Conservation (phyloP, 2,329 filamentous ascomycete genomes). For the Metarhizium rileyi region DNA sequence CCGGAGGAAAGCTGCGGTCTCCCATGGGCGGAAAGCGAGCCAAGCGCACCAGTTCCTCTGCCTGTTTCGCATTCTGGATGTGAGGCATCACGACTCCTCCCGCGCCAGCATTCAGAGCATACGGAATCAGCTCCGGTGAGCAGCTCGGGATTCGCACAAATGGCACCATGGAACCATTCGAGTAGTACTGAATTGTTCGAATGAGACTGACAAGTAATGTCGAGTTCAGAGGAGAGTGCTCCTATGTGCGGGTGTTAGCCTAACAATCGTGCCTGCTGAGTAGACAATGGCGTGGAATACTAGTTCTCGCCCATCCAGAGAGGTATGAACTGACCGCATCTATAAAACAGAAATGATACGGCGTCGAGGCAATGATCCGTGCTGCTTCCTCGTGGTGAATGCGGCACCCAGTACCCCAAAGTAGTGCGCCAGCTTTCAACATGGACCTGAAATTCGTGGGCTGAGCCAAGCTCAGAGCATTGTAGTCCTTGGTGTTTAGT, state of each 20-base stretch:
- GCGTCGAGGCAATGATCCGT: slow-evolving; percentile 3
- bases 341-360: slow-evolving; percentile 6
- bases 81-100: slow-evolving; percentile 6
- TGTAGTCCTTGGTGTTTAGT: slow-evolving; percentile 1
- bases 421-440: background rate
- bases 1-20: slow-evolving; percentile 4
- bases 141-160: slow-evolving; percentile 3
- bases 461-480: slow-evolving; percentile 4
- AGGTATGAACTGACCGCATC: slow-evolving; percentile 1
- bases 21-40: slow-evolving; percentile 3
- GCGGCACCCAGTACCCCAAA: slow-evolving; percentile 6
- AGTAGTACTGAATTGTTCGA: slow-evolving; percentile 4
- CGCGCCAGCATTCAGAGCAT: slow-evolving; percentile 5
- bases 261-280: no score
- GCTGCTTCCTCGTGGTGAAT: slow-evolving; percentile 5
- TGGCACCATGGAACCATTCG: slow-evolving; percentile 3
- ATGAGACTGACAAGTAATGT: background rate
- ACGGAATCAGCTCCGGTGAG: slow-evolving; percentile 2
- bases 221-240: slow-evolving; percentile 3
- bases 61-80: slow-evolving; percentile 2
- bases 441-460: slow-evolving; percentile 5
- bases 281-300: no score
- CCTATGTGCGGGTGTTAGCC: no score
- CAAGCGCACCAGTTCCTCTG: slow-evolving; percentile 3
- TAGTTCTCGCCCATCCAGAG: no score